Evolutionary conservation across 2,329 filamentous ascomycete species (phyloP).

Genomic region (Neonectria punicea): DNA sequence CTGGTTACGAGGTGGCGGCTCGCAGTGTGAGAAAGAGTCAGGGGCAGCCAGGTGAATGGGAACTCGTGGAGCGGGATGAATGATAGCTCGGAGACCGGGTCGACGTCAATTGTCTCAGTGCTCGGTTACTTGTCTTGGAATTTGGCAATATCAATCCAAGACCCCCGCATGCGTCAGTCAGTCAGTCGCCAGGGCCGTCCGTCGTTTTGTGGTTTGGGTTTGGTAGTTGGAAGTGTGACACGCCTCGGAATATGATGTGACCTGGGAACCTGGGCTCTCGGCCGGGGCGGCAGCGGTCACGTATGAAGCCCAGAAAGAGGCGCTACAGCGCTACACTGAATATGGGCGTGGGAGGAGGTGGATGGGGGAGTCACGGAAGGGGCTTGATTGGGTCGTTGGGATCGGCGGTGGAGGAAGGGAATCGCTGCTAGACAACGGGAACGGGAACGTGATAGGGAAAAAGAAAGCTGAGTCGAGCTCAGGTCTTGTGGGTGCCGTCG

Average conservation of each 20-base stretch:
- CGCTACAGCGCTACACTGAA: conserved; percentile 22
- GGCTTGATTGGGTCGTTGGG: neutral
- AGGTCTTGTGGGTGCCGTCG: conserved; percentile 13
- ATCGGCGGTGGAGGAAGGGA: neutral
- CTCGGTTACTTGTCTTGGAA: conserved; percentile 36
- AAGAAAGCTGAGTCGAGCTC: conserved; percentile 22
- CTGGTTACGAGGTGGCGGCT: conserved; percentile 27
- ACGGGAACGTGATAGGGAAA: neutral
- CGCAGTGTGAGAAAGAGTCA: conserved; percentile 15
- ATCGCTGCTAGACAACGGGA: conserved; percentile 2
- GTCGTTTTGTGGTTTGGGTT: conserved; percentile 26
- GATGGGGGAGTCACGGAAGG: conserved; percentile 10
- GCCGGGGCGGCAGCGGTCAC: conserved; percentile 11
- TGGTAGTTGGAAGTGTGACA: conserved; percentile 25
- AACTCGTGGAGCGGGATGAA: conserved; percentile 20
- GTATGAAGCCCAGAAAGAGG: conserved; percentile 7
- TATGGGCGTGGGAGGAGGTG: neutral
- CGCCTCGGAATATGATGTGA: conserved; percentile 4
- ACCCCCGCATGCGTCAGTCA: conserved; percentile 36
- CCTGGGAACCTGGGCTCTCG: conserved; percentile 16
- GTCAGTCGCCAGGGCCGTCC: conserved; percentile 20
- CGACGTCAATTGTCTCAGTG: conserved; percentile 42
- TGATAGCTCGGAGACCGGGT: conserved; percentile 20
- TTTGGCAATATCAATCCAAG: conserved; percentile 29
- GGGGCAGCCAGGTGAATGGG: conserved; percentile 21